A percentile compares a stretch with the other conserved stretches of the same genome.
Evolutionary conservation across 345 rosid genomes (phyloP).

Genomic region (Pseudoturritis turrita): DNA sequence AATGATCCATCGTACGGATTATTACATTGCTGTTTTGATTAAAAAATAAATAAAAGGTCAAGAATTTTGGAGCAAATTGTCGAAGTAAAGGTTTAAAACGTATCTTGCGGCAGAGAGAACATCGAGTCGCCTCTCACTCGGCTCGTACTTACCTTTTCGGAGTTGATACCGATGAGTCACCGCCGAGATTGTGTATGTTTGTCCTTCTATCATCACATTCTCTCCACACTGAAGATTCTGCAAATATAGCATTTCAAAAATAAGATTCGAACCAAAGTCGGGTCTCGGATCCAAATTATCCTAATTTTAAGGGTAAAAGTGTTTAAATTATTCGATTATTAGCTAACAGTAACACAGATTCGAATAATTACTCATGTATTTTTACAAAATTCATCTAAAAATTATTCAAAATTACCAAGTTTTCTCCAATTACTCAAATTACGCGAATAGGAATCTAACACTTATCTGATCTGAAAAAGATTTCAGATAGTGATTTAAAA

Average conservation of each 20-base stretch:
- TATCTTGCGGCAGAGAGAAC: conserved; percentile 80
- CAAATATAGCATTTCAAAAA: not conserved
- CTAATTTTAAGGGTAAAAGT: too few species aligned
- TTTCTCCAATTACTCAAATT: too few species aligned
- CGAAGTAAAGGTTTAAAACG: conserved; percentile 67
- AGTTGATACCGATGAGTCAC: conserved; percentile 90
- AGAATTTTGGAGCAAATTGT: conserved; percentile 68
- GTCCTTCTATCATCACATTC: conserved; percentile 86
- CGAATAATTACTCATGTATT: too few species aligned
- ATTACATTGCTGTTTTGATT: not conserved
- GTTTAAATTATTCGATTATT: too few species aligned
- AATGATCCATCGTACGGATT: not conserved
- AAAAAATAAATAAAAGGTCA: conserved; percentile 28
- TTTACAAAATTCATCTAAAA: too few species aligned
- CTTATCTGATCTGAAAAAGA: too few species aligned
- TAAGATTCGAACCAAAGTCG: not conserved
- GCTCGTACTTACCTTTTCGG: conserved; percentile 85
- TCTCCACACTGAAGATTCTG: conserved; percentile 93
- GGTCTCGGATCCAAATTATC: too few species aligned
- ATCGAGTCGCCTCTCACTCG: conserved; percentile 83
- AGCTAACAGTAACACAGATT: too few species aligned
- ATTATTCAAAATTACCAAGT: too few species aligned
- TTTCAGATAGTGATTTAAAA: too few species aligned
- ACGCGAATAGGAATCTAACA: too few species aligned
- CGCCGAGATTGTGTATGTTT: conserved; percentile 65